A percentile compares a stretch with the other conserved stretches of the same genome.
These are phyloP conservation scores for Aureobasidium leucospermi DNA, from an alignment of 2,329 filamentous ascomycete genomes.

Conservation along the genomic window DNA sequence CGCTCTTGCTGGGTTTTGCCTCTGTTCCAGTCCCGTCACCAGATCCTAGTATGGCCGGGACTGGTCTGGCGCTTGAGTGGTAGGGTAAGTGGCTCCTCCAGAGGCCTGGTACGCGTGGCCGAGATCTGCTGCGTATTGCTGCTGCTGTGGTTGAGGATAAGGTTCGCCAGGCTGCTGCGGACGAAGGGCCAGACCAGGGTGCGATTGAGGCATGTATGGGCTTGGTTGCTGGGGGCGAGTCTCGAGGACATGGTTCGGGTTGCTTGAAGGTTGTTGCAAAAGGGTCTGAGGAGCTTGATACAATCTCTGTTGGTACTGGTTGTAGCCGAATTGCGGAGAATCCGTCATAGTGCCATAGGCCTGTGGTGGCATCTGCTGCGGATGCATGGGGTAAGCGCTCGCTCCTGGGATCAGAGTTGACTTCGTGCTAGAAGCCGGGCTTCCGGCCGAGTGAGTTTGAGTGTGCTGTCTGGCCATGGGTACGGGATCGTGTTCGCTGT, in stretches of 20 bases:
- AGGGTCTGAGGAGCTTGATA: not conserved
- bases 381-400: not conserved
- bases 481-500: not conserved
- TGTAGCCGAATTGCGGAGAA: not conserved
- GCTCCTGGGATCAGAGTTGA: not conserved
- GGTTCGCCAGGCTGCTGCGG: constrained; percentile 5
- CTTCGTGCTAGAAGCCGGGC: constrained; percentile 1
- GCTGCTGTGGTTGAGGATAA: not conserved
- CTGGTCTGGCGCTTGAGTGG: not conserved
- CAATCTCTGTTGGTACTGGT: not conserved
- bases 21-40: not conserved
- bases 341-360: not conserved
- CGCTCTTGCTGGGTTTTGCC: too few relatives aligned
- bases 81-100: not conserved
- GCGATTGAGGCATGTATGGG: not conserved
- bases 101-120: not conserved
- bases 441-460: not conserved
- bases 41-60: not conserved
- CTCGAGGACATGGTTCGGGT: not conserved
- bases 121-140: not conserved
- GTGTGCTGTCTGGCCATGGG: constrained; percentile 7
- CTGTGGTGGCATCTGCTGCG: not conserved
- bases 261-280: not conserved
- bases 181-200: not conserved
- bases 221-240: not conserved